phyloP scores from a whole-genome alignment of 139 green algal species.

The Auxenochlorella pyrenoidosa region DNA sequence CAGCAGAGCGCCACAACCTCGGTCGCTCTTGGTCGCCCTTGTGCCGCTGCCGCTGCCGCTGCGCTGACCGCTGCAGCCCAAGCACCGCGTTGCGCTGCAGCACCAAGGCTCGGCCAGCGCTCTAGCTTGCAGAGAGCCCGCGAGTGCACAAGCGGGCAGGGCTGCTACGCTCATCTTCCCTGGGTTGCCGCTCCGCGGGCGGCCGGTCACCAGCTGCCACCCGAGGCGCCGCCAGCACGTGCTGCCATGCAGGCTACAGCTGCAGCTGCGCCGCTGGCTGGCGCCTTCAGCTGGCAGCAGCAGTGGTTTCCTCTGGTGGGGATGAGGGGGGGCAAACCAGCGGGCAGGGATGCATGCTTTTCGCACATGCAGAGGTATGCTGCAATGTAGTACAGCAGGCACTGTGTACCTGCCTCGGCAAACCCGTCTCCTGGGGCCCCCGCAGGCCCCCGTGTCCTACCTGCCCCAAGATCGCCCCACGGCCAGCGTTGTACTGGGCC shows the following conservation, averaged over 20 bases:
- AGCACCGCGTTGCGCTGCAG: no score
- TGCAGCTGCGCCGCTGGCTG: neutral
- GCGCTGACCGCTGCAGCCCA: no score
- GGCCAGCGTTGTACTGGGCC: slow-evolving; percentile 52
- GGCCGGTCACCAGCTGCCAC: neutral
- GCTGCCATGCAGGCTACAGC: neutral
- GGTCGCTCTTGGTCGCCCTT: no score
- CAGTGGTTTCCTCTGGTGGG: slow-evolving; percentile 63
- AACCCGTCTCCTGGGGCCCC: neutral
- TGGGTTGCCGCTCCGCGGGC: no score
- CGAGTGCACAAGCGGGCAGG: no score
- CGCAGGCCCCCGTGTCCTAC: slow-evolving; percentile 36
- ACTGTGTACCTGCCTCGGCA: neutral
- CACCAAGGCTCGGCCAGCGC: no score
- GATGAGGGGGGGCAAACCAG: neutral
- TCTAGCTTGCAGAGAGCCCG: no score
- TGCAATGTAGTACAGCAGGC: no score
- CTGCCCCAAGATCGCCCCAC: slow-evolving; percentile 41
- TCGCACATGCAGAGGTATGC: no score
- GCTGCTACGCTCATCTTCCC: no score
- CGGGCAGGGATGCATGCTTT: neutral
- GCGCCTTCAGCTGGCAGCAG: slow-evolving; percentile 36
- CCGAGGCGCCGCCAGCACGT: neutral
- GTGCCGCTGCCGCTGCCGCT: no score
- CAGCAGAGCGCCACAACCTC: no score